Evolutionary conservation across 805 yeast species (phyloP).

Genomic region (Yamadazyma sp.): DNA sequence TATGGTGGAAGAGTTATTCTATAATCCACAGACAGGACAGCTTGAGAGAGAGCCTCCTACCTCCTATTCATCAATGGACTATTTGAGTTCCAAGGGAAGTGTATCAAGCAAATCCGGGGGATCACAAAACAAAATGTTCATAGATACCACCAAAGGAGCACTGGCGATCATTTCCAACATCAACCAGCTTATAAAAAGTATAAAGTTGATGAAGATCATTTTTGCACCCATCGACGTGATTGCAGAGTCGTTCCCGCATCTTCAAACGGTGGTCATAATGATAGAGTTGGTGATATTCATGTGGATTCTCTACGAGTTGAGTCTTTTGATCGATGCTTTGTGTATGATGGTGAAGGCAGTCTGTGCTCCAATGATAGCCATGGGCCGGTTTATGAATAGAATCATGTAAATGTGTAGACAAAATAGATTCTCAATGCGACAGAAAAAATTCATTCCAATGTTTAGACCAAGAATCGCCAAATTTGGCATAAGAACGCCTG

Average conservation of each 20-base stretch:
- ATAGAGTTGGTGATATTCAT: constrained; percentile 37
- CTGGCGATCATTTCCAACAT: constrained; percentile 30
- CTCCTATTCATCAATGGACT: constrained; percentile 18
- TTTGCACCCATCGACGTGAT: constrained; percentile 43
- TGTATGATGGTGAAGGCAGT: constrained; percentile 46
- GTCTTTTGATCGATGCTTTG: constrained; percentile 41
- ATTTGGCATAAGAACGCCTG: neutral
- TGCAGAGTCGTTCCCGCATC: constrained; percentile 34
- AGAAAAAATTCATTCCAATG: constrained; percentile 4
- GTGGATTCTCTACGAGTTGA: constrained; percentile 44
- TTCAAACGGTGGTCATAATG: constrained; percentile 41
- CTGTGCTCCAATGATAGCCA: constrained; percentile 48
- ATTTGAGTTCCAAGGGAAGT: neutral
- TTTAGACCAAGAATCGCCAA: constrained; percentile 2
- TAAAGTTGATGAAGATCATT: constrained; percentile 34
- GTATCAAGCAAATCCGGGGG: neutral
- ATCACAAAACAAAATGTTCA: constrained; percentile 3
- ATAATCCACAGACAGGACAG: constrained; percentile 33
- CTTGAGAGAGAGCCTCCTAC: constrained; percentile 29
- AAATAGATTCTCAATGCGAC: constrained; percentile 6
- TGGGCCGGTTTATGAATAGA: constrained; percentile 44
- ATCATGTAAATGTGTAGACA: constrained; percentile 33
- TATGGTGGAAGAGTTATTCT: constrained; percentile 27
- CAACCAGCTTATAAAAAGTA: constrained; percentile 32
- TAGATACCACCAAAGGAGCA: constrained; percentile 20